Base-by-base conservation (phyloP, 495 filamentous ascomycete species). In the Annulohypoxylon bovei region DNA sequence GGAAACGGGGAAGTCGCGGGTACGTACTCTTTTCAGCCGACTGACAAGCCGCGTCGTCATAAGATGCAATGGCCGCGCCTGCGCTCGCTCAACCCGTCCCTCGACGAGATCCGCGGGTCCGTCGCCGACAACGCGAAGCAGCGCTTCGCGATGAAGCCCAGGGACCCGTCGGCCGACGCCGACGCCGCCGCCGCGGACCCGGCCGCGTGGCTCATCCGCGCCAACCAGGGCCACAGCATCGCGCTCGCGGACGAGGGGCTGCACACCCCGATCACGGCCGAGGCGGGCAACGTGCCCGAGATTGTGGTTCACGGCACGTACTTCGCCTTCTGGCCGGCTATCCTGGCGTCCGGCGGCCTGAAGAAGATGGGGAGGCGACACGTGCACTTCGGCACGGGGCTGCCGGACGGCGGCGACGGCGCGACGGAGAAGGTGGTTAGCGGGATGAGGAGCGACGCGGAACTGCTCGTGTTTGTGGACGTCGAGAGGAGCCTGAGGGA, bases 221-320 rank as follows among this genome's bases (percentile, higher is more conserved):
- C 95, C 1, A 95, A 92, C 67, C 95, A 99, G 81, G 95, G 95
- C 52, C 95, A 98, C 81, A 87, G 83, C 72, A 87, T 94, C 77
- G 83, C 82, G 50, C 80, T 99, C 44, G 88, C 90, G 22, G 86
- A 87, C 27, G 88, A 89, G 23, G 84, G 85, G 0, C 84, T 96
- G 14, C 88, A 95, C 12, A 86, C 83, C 16, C 88, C 89, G 11
- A 78, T 98, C 69, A 90, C 80, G 20, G 77, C 78, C 22, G 79
- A 79, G 18, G 74, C 74, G 1, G 73, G 68, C 2, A 84, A 88
- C 4, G 68, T 93, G 6, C 93, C 93, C 0, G 79, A 78, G 0
- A 79, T 82, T 0, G 92, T 93, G 0, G 87, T 98, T 1, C 95
- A 99, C 76, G 95, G 95, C 28, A 98, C 96, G 0, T 94, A 91